Conservation (phyloP, 768 basidiomycete genomes). For the Boletales sp. region DNA sequence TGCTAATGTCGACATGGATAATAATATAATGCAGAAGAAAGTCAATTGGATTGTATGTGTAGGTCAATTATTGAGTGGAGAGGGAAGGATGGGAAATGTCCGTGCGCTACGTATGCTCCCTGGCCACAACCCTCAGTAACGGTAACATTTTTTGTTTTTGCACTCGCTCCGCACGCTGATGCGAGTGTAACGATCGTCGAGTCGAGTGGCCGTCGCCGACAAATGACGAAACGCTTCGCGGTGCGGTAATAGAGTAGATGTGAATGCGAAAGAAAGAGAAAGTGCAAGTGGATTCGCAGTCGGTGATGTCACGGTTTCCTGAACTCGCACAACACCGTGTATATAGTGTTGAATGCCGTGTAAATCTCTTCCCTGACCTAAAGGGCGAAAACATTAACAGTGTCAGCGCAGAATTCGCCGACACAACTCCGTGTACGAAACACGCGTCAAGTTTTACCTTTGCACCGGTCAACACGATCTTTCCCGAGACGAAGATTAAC, state of each 20-base stretch:
- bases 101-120: constrained; percentile 38
- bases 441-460: constrained; percentile 61
- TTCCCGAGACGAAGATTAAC: constrained; percentile 97
- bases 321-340: constrained; percentile 96
- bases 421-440: constrained; percentile 9
- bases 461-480: constrained; percentile 97
- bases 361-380: constrained; percentile 99
- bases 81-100: constrained; percentile 30
- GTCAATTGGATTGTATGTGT: constrained; percentile 21
- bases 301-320: constrained; percentile 59
- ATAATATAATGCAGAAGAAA: constrained; percentile 27
- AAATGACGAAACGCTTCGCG: background rate
- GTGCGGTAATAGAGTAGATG: background rate
- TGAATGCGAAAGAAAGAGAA: background rate
- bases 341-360: constrained; percentile 98
- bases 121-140: constrained; percentile 25
- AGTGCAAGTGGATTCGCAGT: background rate
- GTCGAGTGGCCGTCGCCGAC: constrained; percentile 2
- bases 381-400: constrained; percentile 29
- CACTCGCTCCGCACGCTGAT: background rate
- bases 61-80: constrained; percentile 24
- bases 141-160: constrained; percentile 19
- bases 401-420: constrained; percentile 42
- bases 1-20: constrained; percentile 20
- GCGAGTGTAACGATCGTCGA: background rate